Evolutionary conservation across 306 rosid genomes (phyloP).

Genomic region (Cucumis melo): DNA sequence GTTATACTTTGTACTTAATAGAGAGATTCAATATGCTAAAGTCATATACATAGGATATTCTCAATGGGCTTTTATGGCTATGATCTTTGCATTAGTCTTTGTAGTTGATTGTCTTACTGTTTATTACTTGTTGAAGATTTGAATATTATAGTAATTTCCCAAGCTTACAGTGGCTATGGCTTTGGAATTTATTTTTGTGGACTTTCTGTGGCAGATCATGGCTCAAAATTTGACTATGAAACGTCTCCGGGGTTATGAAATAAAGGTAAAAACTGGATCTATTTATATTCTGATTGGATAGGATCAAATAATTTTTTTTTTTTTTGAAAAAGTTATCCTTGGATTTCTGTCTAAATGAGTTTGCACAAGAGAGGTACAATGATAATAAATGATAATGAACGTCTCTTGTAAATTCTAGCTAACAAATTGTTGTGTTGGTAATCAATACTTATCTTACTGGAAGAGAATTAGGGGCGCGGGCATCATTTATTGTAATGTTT

Average conservation of each 20-base stretch:
- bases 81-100: not conserved
- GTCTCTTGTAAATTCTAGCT: not conserved
- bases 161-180: not conserved
- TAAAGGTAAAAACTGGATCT: constrained; percentile 39
- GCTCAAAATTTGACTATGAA: constrained; percentile 77
- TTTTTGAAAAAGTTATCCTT: not conserved
- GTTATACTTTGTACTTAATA: not conserved
- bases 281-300: not conserved
- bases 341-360: not conserved
- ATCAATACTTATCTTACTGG: not conserved
- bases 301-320: not conserved
- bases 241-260: constrained; percentile 76
- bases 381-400: not conserved
- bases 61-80: not conserved
- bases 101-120: not conserved
- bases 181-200: not conserved
- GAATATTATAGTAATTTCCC: not conserved
- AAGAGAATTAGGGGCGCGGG: not conserved
- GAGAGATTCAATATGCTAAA: not conserved
- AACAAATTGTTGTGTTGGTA: not conserved
- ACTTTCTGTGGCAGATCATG: constrained; percentile 40
- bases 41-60: not conserved
- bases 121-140: not conserved
- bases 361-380: not conserved
- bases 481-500: constrained; percentile 11